Conservation (phyloP, 2,329 filamentous ascomycete genomes). For the Trichoderma endophyticum region DNA sequence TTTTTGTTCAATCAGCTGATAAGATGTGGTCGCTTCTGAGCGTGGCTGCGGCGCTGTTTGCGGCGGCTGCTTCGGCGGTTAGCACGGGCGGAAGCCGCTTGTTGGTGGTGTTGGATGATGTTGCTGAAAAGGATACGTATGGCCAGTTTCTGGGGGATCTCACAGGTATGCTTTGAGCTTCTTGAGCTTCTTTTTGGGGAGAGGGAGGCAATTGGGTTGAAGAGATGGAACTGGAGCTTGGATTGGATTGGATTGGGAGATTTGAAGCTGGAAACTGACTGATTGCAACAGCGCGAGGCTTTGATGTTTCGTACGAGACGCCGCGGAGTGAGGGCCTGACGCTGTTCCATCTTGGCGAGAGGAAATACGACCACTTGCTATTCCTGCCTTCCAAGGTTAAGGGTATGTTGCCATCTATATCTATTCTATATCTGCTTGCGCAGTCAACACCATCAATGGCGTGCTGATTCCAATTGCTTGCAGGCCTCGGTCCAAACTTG, state of each 20-base stretch:
- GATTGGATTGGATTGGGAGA: neutral
- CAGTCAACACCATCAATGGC: neutral
- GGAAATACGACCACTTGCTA: slow-evolving; percentile 85
- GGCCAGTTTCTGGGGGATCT: slow-evolving; percentile 76
- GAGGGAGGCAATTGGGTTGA: neutral
- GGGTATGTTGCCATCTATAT: slow-evolving; percentile 47
- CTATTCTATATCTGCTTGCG: no score
- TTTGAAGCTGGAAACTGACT: neutral
- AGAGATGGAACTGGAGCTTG: slow-evolving; percentile 22
- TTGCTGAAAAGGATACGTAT: slow-evolving; percentile 76
- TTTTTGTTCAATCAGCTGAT: neutral
- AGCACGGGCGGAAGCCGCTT: slow-evolving; percentile 78
- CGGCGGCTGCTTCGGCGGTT: slow-evolving; percentile 67
- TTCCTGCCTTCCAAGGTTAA: slow-evolving; percentile 88
- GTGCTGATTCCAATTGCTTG: neutral
- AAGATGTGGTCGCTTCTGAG: slow-evolving; percentile 74
- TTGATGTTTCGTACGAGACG: slow-evolving; percentile 74
- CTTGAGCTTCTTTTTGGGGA: neutral
- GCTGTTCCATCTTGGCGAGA: slow-evolving; percentile 82
- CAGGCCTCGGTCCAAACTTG: slow-evolving; percentile 82
- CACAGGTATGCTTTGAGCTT: slow-evolving; percentile 51
- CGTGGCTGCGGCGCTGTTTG: slow-evolving; percentile 64
- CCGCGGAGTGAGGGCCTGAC: slow-evolving; percentile 74
- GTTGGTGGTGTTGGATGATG: slow-evolving; percentile 82
- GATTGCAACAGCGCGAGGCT: slow-evolving; percentile 67